Evolutionary conservation across 2,329 filamentous ascomycete species (phyloP), one percentile per base, ranked within the genome.

Genomic region (Penicillium sp.): DNA sequence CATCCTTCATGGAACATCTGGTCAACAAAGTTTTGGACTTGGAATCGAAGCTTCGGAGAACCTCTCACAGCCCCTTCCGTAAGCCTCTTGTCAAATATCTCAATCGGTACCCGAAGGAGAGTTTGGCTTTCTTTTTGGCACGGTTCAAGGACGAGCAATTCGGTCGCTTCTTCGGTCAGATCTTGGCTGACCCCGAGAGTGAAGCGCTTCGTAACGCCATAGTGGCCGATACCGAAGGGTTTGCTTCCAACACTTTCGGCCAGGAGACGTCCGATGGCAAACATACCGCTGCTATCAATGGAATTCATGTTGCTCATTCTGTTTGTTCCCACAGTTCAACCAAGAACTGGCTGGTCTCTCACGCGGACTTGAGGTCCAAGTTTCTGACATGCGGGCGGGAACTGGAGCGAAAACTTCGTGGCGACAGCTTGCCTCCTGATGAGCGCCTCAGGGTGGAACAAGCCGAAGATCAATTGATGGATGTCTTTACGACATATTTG

Each of bases 21-120:
- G 86, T 96, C 32, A 84, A 94, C 50, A 85, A 84, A 35, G 86
- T 94, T n/a, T 72, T 98, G 39, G 84, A 88, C 28, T 73, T 99
- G 0, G 92, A 99, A 62, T 78, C 83, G 36, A 84, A 83, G 48
- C 71, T 98, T 26, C 79, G 92, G 20, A 74, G 92, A 43, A 98
- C 92, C 1, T 83, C 89, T 32, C 82, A 85, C 52, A 96, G 89
- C 55, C 90, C 90, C 0, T 96, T 98, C 73, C 77, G 93, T 30
- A 78, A 82, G 41, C 90, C 92, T 0, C 75, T 98, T 13, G 88
- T 94, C 62, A 86, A 87, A 57, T 98, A 94, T 60, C 75, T 99
- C 45, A 95, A 95, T 62, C 79, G 88, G 42, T 98, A 96, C 57
- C 82, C 92, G 0, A 84, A 84, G 47, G 89, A 98, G 55, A 79